A percentile compares a stretch with the other conserved stretches of the same genome.
These are phyloP conservation scores for Theobroma cacao DNA, from an alignment of 345 rosid genomes.

Conservation along the genomic window DNA sequence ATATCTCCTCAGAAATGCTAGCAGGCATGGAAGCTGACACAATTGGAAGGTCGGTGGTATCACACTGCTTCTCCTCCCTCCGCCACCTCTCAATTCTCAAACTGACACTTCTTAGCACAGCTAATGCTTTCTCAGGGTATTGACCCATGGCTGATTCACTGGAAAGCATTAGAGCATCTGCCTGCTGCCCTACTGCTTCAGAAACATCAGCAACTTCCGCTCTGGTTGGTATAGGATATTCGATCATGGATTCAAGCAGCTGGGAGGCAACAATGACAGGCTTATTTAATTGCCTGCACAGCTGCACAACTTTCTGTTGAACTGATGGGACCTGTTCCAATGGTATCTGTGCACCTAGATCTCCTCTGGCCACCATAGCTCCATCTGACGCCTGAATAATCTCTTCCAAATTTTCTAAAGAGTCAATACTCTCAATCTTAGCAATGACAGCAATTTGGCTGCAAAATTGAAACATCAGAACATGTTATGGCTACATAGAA, in stretches of 20 bases:
- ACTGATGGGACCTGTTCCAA: slow-evolving; percentile 95
- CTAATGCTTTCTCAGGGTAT: slow-evolving; percentile 86
- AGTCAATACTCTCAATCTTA: slow-evolving; percentile 90
- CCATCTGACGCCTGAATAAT: slow-evolving; percentile 86
- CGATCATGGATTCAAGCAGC: slow-evolving; percentile 94
- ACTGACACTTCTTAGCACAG: slow-evolving; percentile 88
- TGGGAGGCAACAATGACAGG: slow-evolving; percentile 93
- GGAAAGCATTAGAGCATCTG: slow-evolving; percentile 96
- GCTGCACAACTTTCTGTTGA: slow-evolving; percentile 76
- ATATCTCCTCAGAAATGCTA: slow-evolving; percentile 80
- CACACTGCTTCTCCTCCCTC: slow-evolving; percentile 85
- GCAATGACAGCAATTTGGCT: slow-evolving; percentile 90
- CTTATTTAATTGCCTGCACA: slow-evolving; percentile 79
- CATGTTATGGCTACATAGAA: not conserved
- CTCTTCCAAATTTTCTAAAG: slow-evolving; percentile 78
- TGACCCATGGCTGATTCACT: slow-evolving; percentile 99
- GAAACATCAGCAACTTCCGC: slow-evolving; percentile 98
- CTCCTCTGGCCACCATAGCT: slow-evolving; percentile 98
- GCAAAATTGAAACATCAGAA: slow-evolving; percentile 16
- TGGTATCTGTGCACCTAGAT: slow-evolving; percentile 96
- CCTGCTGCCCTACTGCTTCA: slow-evolving; percentile 91
- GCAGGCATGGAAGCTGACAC: slow-evolving; percentile 63
- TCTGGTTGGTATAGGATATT: slow-evolving; percentile 96
- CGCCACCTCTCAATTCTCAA: slow-evolving; percentile 90
- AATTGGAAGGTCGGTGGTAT: slow-evolving; percentile 63